Conservation (phyloP, 2,329 filamentous ascomycete species). For the Talaromyces verruculosus region DNA sequence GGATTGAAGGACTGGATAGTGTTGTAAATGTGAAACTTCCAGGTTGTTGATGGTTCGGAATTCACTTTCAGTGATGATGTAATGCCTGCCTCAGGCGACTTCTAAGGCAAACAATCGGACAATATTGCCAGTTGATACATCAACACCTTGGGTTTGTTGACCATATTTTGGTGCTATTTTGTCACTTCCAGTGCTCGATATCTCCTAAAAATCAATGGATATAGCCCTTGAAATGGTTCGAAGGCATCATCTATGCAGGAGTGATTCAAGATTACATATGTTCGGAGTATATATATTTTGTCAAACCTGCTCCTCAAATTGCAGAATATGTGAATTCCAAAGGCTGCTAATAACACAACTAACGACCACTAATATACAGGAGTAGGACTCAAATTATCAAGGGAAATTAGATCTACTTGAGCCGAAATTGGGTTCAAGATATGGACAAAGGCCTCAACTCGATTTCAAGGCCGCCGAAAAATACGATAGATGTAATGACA, state of each 20-base stretch:
- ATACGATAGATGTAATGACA: slow-evolving; percentile 3
- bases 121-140: not conserved
- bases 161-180: not conserved
- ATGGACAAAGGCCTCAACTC: not conserved
- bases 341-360: too few species aligned
- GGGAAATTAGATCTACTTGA: too few species aligned
- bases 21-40: not conserved
- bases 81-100: slow-evolving; percentile 2
- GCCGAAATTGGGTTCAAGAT: not conserved
- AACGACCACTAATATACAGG: too few species aligned
- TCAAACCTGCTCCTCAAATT: not conserved
- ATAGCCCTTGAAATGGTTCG: too few species aligned
- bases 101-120: not conserved
- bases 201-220: too few species aligned
- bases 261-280: too few species aligned
- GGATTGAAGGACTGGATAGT: not conserved
- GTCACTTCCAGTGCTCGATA: not conserved
- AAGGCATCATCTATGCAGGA: not conserved
- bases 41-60: not conserved
- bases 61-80: not conserved
- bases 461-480: not conserved
- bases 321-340: too few species aligned
- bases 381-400: too few species aligned
- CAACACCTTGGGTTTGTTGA: not conserved
- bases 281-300: not conserved